Conservation (phyloP, 768 basidiomycete species). For the Russula compacta region DNA sequence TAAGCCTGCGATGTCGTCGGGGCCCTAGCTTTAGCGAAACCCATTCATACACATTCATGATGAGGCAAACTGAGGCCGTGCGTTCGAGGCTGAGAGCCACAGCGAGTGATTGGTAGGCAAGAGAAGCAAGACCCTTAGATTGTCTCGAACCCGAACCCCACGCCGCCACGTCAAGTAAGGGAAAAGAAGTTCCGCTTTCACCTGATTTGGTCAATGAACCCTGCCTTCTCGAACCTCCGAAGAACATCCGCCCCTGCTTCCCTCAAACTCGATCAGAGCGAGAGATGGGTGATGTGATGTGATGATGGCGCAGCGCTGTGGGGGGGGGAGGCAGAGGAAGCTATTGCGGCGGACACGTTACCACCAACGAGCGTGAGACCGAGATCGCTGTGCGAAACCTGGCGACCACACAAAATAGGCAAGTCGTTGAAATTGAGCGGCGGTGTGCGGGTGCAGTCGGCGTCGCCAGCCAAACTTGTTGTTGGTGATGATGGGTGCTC, state of each 20-base stretch:
- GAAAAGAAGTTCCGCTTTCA: neutral
- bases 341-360: neutral
- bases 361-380: too few species aligned
- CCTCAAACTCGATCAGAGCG: neutral
- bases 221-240: neutral
- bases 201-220: neutral
- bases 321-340: too few species aligned
- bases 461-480: neutral
- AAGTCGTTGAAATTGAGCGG: neutral
- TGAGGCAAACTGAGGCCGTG: neutral
- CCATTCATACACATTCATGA: neutral
- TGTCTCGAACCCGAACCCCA: neutral
- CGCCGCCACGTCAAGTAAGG: conserved; percentile 9
- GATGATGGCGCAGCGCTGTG: neutral
- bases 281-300: too few species aligned
- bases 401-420: too few species aligned
- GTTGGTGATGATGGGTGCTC: neutral
- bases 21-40: neutral
- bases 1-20: conserved; percentile 9
- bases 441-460: neutral
- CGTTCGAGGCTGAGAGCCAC: neutral
- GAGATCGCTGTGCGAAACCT: too few species aligned
- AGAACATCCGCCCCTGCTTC: conserved; percentile 7
- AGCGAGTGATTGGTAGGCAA: neutral
- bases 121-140: neutral